Percentiles rank a stretch among this genome's conserved stretches.
Conservation (phyloP, 2,329 filamentous ascomycete genomes). For the Monilinia fructigena region DNA sequence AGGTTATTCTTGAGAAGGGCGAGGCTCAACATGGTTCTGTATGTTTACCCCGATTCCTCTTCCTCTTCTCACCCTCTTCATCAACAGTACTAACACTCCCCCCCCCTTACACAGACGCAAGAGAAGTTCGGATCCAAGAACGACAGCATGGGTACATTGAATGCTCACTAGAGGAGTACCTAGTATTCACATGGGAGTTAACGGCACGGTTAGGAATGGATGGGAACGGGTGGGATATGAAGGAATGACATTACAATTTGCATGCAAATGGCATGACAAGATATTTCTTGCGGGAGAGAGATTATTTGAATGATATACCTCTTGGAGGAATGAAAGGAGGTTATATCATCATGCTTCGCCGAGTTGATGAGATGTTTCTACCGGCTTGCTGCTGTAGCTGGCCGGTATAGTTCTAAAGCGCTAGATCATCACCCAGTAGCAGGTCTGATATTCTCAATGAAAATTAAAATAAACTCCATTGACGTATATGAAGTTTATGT, state of each 20-base stretch:
- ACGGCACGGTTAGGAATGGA: constrained; percentile 11
- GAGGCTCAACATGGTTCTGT: constrained; percentile 61
- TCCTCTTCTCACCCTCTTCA: neutral
- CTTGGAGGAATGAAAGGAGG: neutral
- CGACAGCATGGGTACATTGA: constrained; percentile 36
- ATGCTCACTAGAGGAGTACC: constrained; percentile 34
- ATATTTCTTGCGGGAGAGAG: neutral
- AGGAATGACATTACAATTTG: constrained; percentile 11
- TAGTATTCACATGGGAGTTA: constrained; percentile 10
- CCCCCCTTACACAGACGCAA: constrained; percentile 32
- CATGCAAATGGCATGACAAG: neutral
- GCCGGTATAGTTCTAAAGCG: neutral
- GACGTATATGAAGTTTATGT: neutral
- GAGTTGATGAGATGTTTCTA: neutral
- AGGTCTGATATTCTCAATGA: neutral
- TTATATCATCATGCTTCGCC: neutral
- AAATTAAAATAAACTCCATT: constrained; percentile 1
- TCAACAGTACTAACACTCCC: constrained; percentile 24
- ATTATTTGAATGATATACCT: constrained; percentile 1
- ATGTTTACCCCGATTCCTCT: constrained; percentile 36
- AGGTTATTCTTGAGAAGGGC: constrained; percentile 77
- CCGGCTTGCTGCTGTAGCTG: neutral
- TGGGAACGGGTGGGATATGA: constrained; percentile 9
- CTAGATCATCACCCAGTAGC: neutral
- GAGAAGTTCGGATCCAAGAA: constrained; percentile 42